phyloP scores from a whole-genome alignment of 2,329 filamentous ascomycete species.

The Aureobasidium namibiae region DNA sequence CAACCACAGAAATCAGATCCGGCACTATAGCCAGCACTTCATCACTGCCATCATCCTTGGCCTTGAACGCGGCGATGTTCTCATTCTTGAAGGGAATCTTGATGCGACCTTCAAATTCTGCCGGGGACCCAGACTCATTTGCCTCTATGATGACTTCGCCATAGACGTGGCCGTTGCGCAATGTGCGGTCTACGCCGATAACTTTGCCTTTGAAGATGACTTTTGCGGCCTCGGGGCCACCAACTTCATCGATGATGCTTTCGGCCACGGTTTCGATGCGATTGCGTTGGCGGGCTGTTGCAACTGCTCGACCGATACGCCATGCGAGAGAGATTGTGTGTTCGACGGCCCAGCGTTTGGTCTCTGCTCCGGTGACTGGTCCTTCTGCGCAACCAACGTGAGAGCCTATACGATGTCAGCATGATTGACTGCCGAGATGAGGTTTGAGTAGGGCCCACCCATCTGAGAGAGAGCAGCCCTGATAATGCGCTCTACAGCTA shows the following conservation, averaged over 20 bases:
- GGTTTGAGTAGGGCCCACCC: slow-evolving; percentile 16
- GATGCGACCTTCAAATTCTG: slow-evolving; percentile 16
- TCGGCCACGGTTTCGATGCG: slow-evolving; percentile 30
- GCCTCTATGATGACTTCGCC: slow-evolving; percentile 34
- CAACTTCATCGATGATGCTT: slow-evolving; percentile 35
- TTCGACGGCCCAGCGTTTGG: slow-evolving; percentile 30
- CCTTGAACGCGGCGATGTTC: slow-evolving; percentile 21
- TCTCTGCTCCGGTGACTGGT: slow-evolving; percentile 30
- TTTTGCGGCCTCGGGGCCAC: slow-evolving; percentile 28
- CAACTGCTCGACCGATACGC: slow-evolving; percentile 31
- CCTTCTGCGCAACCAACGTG: slow-evolving; percentile 30
- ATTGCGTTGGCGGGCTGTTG: slow-evolving; percentile 27
- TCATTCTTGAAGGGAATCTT: slow-evolving; percentile 25
- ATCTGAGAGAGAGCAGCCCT: slow-evolving; percentile 29
- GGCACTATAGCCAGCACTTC: slow-evolving; percentile 46
- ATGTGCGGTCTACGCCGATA: slow-evolving; percentile 34
- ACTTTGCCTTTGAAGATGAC: slow-evolving; percentile 40
- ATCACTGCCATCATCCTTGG: slow-evolving; percentile 12
- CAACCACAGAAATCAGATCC: slow-evolving; percentile 49
- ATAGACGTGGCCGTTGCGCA: slow-evolving; percentile 35
- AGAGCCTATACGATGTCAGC: slow-evolving; percentile 12
- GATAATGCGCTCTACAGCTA: slow-evolving; percentile 32
- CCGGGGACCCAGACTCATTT: slow-evolving; percentile 17
- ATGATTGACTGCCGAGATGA: not conserved
- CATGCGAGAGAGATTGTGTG: slow-evolving; percentile 32